Conservation (phyloP, 176 grass and related monocot species). For the Raddia guianensis region DNA sequence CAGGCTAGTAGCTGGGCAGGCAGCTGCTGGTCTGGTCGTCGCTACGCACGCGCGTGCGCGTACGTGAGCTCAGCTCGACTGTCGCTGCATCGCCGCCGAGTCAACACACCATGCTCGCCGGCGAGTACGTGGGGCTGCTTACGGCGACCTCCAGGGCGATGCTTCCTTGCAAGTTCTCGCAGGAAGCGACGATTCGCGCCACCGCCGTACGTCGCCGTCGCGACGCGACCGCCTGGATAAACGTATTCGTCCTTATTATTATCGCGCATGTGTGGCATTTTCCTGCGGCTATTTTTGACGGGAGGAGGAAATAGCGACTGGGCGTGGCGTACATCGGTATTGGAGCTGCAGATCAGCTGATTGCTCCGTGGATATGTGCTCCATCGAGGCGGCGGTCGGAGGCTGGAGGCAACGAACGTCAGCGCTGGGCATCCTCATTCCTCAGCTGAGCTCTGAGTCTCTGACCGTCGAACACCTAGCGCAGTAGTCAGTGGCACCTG, state of each 20-base stretch:
- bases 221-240: not conserved
- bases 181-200: not conserved
- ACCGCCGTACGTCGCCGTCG: not conserved
- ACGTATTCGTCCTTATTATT: not conserved
- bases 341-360: too few species aligned
- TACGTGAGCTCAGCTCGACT: not conserved
- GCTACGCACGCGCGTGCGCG: not conserved
- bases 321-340: too few species aligned
- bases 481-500: too few species aligned
- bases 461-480: too few species aligned
- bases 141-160: too few species aligned
- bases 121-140: not conserved
- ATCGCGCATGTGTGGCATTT: not conserved
- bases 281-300: not conserved
- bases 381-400: not conserved
- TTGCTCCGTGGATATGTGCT: too few species aligned
- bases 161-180: not conserved
- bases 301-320: too few species aligned
- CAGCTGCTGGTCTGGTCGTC: not conserved
- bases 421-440: too few species aligned
- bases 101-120: not conserved
- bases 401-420: not conserved
- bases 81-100: not conserved
- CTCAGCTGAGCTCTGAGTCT: too few species aligned
- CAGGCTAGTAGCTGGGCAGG: too few species aligned